Conservation (phyloP, 352 stramenopile species). For the Stramenopiles sp. region DNA sequence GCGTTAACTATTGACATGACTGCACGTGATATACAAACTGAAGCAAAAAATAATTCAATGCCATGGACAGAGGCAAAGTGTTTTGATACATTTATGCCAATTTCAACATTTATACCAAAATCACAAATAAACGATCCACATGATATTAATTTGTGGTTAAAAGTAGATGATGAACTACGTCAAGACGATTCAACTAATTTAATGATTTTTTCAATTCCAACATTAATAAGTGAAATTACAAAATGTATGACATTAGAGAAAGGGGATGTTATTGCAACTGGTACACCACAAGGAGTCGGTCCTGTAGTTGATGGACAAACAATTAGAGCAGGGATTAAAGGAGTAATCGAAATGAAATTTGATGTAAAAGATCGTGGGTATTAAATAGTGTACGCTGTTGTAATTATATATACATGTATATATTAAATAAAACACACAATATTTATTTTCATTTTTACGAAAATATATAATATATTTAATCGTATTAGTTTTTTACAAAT, state of each 20-base stretch:
- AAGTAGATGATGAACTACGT: slow-evolving; percentile 40
- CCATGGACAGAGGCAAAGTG: slow-evolving; percentile 49
- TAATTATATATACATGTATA: too few species aligned
- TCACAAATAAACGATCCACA: slow-evolving; percentile 33
- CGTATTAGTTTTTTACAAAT: neutral
- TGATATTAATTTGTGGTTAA: slow-evolving; percentile 45
- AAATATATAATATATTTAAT: too few species aligned
- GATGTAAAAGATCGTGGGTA: slow-evolving; percentile 38
- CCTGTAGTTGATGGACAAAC: neutral
- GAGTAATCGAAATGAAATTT: slow-evolving; percentile 39
- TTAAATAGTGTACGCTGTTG: too few species aligned
- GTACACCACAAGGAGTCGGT: slow-evolving; percentile 26
- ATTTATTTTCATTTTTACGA: too few species aligned
- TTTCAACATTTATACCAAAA: slow-evolving; percentile 52
- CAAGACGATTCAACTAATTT: slow-evolving; percentile 43
- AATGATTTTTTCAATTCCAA: slow-evolving; percentile 50
- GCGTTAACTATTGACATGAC: slow-evolving; percentile 54
- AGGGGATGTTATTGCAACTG: slow-evolving; percentile 54
- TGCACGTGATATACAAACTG: slow-evolving; percentile 41
- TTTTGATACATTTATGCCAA: slow-evolving; percentile 48
- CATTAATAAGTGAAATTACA: slow-evolving; percentile 40
- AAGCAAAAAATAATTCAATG: slow-evolving; percentile 30
- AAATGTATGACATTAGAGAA: slow-evolving; percentile 56
- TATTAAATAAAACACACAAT: too few species aligned
- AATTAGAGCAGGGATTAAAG: slow-evolving; percentile 33